These are phyloP conservation scores for Ogataea haglerorum DNA, from an alignment of 805 yeast species.

Conservation along the genomic window DNA sequence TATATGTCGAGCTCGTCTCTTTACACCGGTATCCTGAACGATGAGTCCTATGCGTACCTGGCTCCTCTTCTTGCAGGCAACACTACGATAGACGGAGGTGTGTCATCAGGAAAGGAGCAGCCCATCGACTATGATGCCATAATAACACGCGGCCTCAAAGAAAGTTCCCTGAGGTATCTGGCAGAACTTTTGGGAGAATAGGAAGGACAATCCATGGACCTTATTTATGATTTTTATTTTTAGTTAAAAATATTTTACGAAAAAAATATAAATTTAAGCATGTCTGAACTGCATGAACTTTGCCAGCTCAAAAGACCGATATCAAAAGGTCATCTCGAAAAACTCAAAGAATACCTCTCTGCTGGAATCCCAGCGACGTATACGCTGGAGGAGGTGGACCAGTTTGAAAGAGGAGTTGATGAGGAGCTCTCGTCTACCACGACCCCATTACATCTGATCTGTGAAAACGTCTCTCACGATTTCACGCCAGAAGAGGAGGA, in stretches of 20 bases:
- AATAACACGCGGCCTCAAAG: slow-evolving; percentile 24
- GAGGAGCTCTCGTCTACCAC: slow-evolving; percentile 50
- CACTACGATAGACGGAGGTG: slow-evolving; percentile 1
- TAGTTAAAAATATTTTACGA: slow-evolving; percentile 1
- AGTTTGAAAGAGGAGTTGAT: slow-evolving; percentile 44
- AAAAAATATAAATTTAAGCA: slow-evolving; percentile 21
- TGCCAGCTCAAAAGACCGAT: slow-evolving; percentile 58
- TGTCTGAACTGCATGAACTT: slow-evolving; percentile 73
- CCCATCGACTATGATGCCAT: slow-evolving; percentile 23
- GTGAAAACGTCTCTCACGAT: slow-evolving; percentile 48
- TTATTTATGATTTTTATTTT: not conserved
- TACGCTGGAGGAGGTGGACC: slow-evolving; percentile 71
- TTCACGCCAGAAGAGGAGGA: slow-evolving; percentile 39
- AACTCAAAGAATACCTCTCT: slow-evolving; percentile 45
- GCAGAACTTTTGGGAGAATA: slow-evolving; percentile 29
- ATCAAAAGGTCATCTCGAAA: slow-evolving; percentile 37
- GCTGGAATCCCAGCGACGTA: slow-evolving; percentile 81
- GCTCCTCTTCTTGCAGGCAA: slow-evolving; percentile 35
- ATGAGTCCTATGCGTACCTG: slow-evolving; percentile 44
- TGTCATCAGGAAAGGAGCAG: slow-evolving; percentile 8
- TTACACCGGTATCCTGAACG: slow-evolving; percentile 22
- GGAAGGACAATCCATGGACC: not conserved
- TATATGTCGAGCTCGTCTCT: slow-evolving; percentile 17
- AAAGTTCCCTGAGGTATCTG: slow-evolving; percentile 37
- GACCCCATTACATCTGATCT: slow-evolving; percentile 73